Conservation (phyloP, 176 grass and related monocot species). For the Tillandsia leiboldiana region DNA sequence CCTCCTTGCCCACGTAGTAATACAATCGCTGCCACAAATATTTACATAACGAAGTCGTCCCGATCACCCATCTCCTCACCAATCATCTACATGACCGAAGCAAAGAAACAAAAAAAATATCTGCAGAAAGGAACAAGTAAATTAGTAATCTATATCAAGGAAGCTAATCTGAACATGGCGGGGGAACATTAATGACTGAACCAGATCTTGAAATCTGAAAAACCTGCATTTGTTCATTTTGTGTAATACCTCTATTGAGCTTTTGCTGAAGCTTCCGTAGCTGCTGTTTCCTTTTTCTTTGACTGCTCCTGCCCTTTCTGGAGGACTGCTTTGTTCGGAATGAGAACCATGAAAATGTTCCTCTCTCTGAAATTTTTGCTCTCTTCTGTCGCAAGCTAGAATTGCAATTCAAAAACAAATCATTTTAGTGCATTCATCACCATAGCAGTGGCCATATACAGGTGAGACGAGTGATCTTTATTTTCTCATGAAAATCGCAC, state of each 20-base stretch:
- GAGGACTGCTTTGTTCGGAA: conserved; percentile 75
- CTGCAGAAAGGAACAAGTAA: too few species aligned
- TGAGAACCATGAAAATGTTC: conserved; percentile 72
- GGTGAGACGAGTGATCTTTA: not conserved
- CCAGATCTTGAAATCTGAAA: too few species aligned
- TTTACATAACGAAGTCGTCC: too few species aligned
- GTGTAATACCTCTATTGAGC: not conserved
- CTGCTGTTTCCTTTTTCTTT: conserved; percentile 42
- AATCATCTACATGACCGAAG: too few species aligned
- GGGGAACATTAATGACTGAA: too few species aligned
- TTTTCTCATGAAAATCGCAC: conserved; percentile 9
- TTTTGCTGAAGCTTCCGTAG: not conserved
- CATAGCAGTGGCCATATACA: conserved; percentile 5
- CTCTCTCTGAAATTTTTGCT: conserved; percentile 66
- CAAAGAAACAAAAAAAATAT: too few species aligned
- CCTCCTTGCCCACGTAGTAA: too few species aligned
- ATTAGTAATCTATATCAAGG: too few species aligned
- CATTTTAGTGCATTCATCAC: not conserved
- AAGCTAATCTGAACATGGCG: too few species aligned
- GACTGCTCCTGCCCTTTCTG: conserved; percentile 66
- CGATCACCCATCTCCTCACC: too few species aligned
- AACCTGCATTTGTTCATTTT: too few species aligned
- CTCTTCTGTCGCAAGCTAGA: conserved; percentile 79
- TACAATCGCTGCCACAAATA: too few species aligned
- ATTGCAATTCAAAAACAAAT: conserved; percentile 14